Evolutionary conservation across 495 filamentous ascomycete species (phyloP).

Genomic region (Penicillium maclennaniae): DNA sequence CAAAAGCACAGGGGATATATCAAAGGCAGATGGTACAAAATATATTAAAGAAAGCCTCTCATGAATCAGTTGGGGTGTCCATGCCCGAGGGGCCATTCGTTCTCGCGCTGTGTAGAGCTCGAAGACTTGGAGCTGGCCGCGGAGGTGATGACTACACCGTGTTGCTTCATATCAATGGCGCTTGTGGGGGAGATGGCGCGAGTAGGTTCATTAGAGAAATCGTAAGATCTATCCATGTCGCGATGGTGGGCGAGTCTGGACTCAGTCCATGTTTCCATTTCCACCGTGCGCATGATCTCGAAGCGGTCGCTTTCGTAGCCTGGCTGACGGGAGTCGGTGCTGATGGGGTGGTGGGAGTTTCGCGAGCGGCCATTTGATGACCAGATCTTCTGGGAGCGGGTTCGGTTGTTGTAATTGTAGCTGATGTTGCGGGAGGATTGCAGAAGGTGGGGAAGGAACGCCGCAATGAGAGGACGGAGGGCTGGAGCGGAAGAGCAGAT

Average conservation of each 20-base stretch:
- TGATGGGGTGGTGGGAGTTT: constrained; percentile 5
- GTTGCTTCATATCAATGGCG: constrained; percentile 20
- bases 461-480: constrained; percentile 48
- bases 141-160: constrained; percentile 14
- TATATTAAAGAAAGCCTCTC: neutral
- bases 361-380: constrained; percentile 23
- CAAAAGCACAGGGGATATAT: neutral
- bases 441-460: constrained; percentile 41
- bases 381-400: constrained; percentile 23
- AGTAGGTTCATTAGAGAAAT: constrained; percentile 11
- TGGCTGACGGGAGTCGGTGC: constrained; percentile 1
- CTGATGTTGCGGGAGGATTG: constrained; percentile 22
- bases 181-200: constrained; percentile 15
- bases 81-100: neutral
- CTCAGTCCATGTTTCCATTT: constrained; percentile 35
- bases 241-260: constrained; percentile 14
- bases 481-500: constrained; percentile 56
- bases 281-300: constrained; percentile 30
- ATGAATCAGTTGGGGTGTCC: neutral
- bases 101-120: constrained; percentile 2
- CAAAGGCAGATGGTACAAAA: neutral
- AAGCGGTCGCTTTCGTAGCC: constrained; percentile 21
- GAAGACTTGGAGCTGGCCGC: constrained; percentile 21
- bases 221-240: constrained; percentile 8
- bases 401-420: constrained; percentile 20